Evolutionary conservation across 306 rosid species (phyloP).

Genomic region (Rosa persica): DNA sequence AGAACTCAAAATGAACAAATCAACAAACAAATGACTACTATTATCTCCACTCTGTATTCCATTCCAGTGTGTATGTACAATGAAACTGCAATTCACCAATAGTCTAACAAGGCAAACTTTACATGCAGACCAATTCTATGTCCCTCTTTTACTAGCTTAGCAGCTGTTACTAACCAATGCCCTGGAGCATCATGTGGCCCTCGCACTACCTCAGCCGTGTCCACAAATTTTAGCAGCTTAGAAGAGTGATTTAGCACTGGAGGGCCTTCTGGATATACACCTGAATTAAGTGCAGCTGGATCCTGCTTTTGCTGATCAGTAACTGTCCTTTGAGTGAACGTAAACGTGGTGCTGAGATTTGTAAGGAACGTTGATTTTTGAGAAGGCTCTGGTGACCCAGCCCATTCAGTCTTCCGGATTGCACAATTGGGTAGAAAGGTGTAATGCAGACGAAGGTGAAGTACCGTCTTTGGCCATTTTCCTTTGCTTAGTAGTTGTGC

Average conservation of each 20-base stretch:
- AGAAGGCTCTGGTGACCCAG: constrained; percentile 67
- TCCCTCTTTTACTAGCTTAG: constrained; percentile 74
- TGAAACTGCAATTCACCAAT: constrained; percentile 42
- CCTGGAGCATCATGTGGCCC: constrained; percentile 95
- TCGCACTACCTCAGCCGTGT: constrained; percentile 74
- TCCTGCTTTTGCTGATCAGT: constrained; percentile 65
- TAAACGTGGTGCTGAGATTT: constrained; percentile 85
- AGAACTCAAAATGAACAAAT: constrained; percentile 22
- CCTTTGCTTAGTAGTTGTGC: constrained; percentile 85
- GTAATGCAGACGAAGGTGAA: constrained; percentile 80
- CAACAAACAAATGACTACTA: constrained; percentile 11
- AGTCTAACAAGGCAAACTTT: constrained; percentile 88
- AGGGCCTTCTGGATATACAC: constrained; percentile 85
- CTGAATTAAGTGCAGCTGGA: constrained; percentile 74
- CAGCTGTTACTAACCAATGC: constrained; percentile 92
- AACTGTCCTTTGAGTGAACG: constrained; percentile 71
- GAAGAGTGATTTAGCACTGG: constrained; percentile 58
- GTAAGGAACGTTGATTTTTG: constrained; percentile 75
- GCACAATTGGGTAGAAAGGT: constrained; percentile 67
- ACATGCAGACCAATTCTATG: constrained; percentile 80
- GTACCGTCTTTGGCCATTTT: constrained; percentile 83
- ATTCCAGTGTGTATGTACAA: constrained; percentile 14
- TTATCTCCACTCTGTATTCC: constrained; percentile 16
- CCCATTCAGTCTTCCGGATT: constrained; percentile 80
- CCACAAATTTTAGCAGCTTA: constrained; percentile 74